A percentile compares a stretch with the other conserved stretches of the same genome.
Evolutionary conservation across 257 asterid species (phyloP).

Genomic region (Agastache rugosa): DNA sequence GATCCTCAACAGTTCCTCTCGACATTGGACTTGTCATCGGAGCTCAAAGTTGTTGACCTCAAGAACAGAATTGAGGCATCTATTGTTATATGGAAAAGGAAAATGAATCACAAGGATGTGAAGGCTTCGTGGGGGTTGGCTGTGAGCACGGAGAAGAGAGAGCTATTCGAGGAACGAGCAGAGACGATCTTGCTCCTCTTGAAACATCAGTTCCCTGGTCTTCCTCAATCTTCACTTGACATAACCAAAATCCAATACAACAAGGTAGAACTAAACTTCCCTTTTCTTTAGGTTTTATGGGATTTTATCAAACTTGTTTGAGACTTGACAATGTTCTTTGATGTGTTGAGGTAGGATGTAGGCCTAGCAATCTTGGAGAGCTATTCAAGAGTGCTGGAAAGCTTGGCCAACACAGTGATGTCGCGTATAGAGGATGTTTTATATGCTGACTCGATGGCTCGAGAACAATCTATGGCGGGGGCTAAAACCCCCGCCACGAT

Average conservation of each 20-base stretch:
- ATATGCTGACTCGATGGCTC: slow-evolving; percentile 63
- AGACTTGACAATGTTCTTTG: slow-evolving; percentile 15
- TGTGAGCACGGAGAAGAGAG: slow-evolving; percentile 80
- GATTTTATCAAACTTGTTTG: background rate
- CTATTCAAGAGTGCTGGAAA: slow-evolving; percentile 87
- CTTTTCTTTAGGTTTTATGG: background rate
- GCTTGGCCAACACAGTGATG: slow-evolving; percentile 80
- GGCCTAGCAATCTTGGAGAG: slow-evolving; percentile 79
- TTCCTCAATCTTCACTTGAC: slow-evolving; percentile 88
- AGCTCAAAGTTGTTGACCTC: slow-evolving; percentile 82
- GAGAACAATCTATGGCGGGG: background rate
- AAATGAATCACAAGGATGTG: slow-evolving; percentile 67
- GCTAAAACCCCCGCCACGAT: slow-evolving; percentile 37
- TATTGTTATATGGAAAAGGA: slow-evolving; percentile 83
- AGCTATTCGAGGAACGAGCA: slow-evolving; percentile 85
- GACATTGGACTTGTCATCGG: slow-evolving; percentile 75
- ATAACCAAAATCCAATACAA: slow-evolving; percentile 81
- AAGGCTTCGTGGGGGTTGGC: slow-evolving; percentile 81
- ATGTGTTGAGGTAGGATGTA: slow-evolving; percentile 54
- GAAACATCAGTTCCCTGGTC: slow-evolving; percentile 77
- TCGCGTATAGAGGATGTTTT: slow-evolving; percentile 76
- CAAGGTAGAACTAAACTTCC: slow-evolving; percentile 44
- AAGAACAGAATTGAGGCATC: slow-evolving; percentile 94
- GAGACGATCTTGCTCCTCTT: slow-evolving; percentile 74
- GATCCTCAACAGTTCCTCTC: slow-evolving; percentile 75